Percentiles rank a stretch among this genome's conserved stretches.
These are phyloP conservation scores for Geotrichum reessii DNA, from an alignment of 1,139 yeast genomes.

Conservation along the genomic window DNA sequence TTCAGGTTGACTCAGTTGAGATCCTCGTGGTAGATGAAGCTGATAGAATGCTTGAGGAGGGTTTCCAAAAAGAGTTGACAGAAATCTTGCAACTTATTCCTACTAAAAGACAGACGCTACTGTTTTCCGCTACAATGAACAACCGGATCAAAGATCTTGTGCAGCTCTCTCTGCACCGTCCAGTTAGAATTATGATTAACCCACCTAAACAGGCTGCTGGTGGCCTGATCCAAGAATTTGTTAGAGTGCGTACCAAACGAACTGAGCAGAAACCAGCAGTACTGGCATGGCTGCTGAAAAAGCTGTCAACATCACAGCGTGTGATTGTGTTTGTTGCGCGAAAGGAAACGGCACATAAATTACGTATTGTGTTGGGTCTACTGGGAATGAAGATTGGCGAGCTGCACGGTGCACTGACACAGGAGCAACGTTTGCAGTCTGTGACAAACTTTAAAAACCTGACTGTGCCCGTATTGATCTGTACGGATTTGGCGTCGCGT, in stretches of 20 bases:
- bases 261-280: constrained; percentile 80
- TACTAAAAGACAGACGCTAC: constrained; percentile 81
- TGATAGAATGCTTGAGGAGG: constrained; percentile 98
- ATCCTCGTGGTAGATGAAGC: constrained; percentile 95
- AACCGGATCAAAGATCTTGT: constrained; percentile 82
- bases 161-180: constrained; percentile 78
- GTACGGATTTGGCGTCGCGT: constrained; percentile 98
- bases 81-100: constrained; percentile 87
- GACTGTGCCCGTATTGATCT: constrained; percentile 77
- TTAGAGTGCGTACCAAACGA: constrained; percentile 78
- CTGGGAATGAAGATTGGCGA: constrained; percentile 86
- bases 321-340: constrained; percentile 86
- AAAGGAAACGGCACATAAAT: constrained; percentile 82
- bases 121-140: constrained; percentile 97
- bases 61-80: constrained; percentile 89
- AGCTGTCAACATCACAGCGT: constrained; percentile 42
- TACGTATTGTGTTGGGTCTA: constrained; percentile 79
- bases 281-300: constrained; percentile 61
- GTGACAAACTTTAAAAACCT: constrained; percentile 77
- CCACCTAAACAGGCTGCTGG: constrained; percentile 92
- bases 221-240: constrained; percentile 85
- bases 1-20: constrained; percentile 84
- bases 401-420: constrained; percentile 88
- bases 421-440: constrained; percentile 87
- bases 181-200: constrained; percentile 91